These are phyloP conservation scores for Elsinoe ampelina DNA, from an alignment of 2,329 filamentous ascomycete genomes.

Conservation along the genomic window DNA sequence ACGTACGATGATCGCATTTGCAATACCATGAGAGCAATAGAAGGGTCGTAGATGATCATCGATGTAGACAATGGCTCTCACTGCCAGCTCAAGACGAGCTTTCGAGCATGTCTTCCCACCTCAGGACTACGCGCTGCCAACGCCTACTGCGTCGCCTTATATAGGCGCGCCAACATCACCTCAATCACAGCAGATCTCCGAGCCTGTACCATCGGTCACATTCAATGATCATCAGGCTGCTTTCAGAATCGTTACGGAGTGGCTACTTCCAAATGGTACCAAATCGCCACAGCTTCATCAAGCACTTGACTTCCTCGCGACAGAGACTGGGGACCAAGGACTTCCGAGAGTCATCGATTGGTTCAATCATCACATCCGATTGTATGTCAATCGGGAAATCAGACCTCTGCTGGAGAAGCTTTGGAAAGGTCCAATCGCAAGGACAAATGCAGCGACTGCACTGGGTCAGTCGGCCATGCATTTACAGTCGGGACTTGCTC, in stretches of 20 bases:
- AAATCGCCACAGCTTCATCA: background rate
- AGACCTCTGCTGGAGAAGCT: background rate
- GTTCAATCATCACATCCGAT: background rate
- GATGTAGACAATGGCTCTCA: background rate
- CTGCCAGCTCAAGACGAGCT: background rate
- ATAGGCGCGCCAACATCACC: conserved; percentile 5
- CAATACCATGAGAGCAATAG: no score
- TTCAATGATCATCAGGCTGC: background rate
- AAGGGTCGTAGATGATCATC: background rate
- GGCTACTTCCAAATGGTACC: background rate
- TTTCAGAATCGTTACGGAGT: background rate
- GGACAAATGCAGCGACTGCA: background rate
- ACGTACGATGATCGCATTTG: no score
- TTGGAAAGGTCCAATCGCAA: background rate
- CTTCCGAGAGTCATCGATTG: background rate
- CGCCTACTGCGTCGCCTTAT: background rate
- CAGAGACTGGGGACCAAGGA: background rate
- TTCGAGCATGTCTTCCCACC: conserved; percentile 4
- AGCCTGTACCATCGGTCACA: background rate
- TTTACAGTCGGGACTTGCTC: background rate
- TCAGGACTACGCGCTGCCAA: background rate
- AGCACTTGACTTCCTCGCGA: conserved; percentile 32
- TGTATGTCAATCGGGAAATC: background rate
- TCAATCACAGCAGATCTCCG: background rate
- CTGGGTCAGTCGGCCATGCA: background rate